Base-by-base conservation (phyloP, 352 stramenopile genomes). In the Pythium apleroticum region DNA sequence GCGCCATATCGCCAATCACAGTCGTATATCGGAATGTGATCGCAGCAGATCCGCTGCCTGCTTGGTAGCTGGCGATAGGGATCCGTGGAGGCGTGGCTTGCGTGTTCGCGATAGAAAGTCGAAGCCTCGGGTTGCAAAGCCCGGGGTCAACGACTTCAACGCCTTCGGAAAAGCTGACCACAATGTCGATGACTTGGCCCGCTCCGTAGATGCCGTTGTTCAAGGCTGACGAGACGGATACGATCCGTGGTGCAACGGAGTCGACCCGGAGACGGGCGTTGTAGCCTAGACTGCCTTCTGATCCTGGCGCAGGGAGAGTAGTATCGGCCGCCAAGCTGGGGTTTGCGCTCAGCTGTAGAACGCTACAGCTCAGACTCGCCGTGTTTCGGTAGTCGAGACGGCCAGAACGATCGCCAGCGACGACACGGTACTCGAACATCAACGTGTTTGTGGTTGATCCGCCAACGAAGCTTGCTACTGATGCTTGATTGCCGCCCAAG, bases 371-470 rank as follows among this genome's bases (percentile, higher is more conserved):
- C 2, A 94, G 54, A 56, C 78, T 84, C 19, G 61, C 58, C 12
- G 59, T 53, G 22, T 65, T 72, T n/a, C 56, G 39, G 43, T 91
- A 93, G 25, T 86, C 84, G 2, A 95, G 72, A 3, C 52, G 64
- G 0, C 75, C 63, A 0, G 80, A 58, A 5, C 72, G 76, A 57
- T 95, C 87, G 1, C 77, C 81, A 2, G 27, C 6, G 14, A 66
- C 54, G 1, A 96, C 69, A 1, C 41, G 70, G 59, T 91, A 94
- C 20, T 65, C 55, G 55, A 96, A 96, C 9, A 78, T 63, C 0
- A 94, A 63, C 10, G 62, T 43, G 7, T 63, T 62, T 0, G 84
- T 84, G 0, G 67, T 74, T 1, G 76, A 85, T 3, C 85, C 85
- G 7, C 85, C 80, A 22, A 69, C 39, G 39, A 89, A 91, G 1